Percentiles rank a stretch among this genome's conserved stretches.
Conservation (phyloP, 441 rosid genomes). For the Erysimum cheiri region DNA sequence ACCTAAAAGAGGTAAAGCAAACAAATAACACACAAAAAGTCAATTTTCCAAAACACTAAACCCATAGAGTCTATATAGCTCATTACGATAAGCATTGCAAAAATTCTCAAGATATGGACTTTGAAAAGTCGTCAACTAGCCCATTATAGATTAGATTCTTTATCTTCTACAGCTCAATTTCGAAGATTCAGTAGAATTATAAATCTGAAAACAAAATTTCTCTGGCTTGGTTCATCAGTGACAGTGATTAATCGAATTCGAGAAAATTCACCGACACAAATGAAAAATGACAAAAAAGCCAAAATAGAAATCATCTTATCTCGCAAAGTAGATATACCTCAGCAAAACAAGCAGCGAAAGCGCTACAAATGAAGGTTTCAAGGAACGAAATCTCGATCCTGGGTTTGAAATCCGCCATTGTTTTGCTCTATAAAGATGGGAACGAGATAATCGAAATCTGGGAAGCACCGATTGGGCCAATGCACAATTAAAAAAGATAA, state of each 20-base stretch:
- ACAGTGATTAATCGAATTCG: constrained; percentile 12
- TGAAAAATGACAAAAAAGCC: background rate
- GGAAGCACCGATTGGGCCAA: constrained; percentile 39
- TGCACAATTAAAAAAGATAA: background rate
- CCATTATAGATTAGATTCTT: constrained; percentile 4
- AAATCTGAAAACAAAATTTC: constrained; percentile 1
- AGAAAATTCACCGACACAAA: background rate
- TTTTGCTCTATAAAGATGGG: constrained; percentile 1
- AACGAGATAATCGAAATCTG: constrained; percentile 40
- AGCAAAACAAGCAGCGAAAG: constrained; percentile 96
- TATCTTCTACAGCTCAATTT: constrained; percentile 12
- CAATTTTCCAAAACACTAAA: constrained; percentile 8
- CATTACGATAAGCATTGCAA: background rate
- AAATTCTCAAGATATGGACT: background rate
- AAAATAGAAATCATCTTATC: constrained; percentile 1
- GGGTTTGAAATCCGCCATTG: constrained; percentile 77
- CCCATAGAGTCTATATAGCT: constrained; percentile 5
- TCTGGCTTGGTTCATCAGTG: constrained; percentile 14
- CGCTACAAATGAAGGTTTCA: constrained; percentile 87
- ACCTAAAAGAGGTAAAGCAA: constrained; percentile 6
- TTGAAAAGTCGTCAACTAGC: constrained; percentile 20
- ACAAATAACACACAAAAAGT: constrained; percentile 22
- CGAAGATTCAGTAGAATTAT: constrained; percentile 8
- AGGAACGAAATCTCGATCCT: constrained; percentile 75
- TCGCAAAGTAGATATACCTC: constrained; percentile 59